Evolutionary conservation across 345 rosid species (phyloP), one percentile per base, ranked within the genome.

Genomic region (Gossypium raimondii): DNA sequence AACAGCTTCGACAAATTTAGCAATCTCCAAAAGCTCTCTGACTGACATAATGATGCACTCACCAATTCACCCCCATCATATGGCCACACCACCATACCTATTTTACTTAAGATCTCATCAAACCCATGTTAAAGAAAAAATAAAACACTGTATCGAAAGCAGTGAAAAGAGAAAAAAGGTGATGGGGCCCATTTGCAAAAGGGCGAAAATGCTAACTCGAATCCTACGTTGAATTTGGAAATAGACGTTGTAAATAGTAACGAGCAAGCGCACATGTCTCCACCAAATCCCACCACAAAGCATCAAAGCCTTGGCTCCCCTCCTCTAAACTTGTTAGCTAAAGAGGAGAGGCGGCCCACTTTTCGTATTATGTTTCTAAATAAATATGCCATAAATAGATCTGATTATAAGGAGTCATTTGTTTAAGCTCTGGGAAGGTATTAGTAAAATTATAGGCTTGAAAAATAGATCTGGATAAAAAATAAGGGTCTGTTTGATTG

Each of bases 391-490:
- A 34, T 5, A 4, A 34, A 4, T 34, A 34, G 1, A 34, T 4
- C 0, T 34, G 5, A 5, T 5, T 0, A 34, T 34, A 0, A 5
- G 1, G 1, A 34, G 7, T 34, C 0, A 34, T 1, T 34, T 5
- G 7, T 34, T 1, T 5, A 34, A 0, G 0, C 6, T 34, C 0
- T 34, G 7, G 0, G 0, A 34, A 5, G 0, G 1, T 34, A 34
- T 34, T 4, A 34, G 0, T 34, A 34, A 34, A 34, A 34, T 34
- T 34, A 34, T 34, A 5, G 7, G 0, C 1, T 0, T 5, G 0
- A 34, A 34, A 34, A 34, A 34, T 34, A 34, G 41, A 34, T 34
- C 1, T 34, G 0, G 7, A 34, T 5, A 34, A 5, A 5, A 34
- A 34, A 34, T 34, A 5, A n/a, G n/a, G n/a, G n/a, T n/a, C n/a